Evolutionary conservation across 2,329 filamentous ascomycete genomes (phyloP).

Genomic region (Colletotrichum plurivorum): DNA sequence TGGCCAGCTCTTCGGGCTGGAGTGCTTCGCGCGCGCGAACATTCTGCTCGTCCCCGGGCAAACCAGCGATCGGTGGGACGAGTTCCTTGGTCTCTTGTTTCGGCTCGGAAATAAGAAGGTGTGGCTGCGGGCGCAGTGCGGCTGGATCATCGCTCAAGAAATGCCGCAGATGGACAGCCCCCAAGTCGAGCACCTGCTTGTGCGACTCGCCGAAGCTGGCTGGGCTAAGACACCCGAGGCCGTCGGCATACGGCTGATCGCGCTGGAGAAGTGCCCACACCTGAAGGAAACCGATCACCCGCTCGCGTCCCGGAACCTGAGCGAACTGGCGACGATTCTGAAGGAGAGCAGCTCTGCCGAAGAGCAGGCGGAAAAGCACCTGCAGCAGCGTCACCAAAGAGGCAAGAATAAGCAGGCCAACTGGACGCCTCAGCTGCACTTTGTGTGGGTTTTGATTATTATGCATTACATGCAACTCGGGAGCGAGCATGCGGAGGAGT

Average conservation of each 20-base stretch:
- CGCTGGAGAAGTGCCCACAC: slow-evolving; percentile 74
- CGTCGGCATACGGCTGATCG: slow-evolving; percentile 87
- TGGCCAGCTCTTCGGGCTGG: slow-evolving; percentile 88
- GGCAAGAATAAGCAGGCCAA: slow-evolving; percentile 73
- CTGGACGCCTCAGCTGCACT: slow-evolving; percentile 86
- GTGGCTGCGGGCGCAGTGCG: slow-evolving; percentile 91
- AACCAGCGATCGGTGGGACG: slow-evolving; percentile 71
- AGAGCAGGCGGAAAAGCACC: slow-evolving; percentile 59
- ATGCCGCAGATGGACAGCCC: slow-evolving; percentile 69
- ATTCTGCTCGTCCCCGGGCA: slow-evolving; percentile 69
- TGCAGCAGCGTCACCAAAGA: slow-evolving; percentile 48
- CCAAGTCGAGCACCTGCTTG: slow-evolving; percentile 67
- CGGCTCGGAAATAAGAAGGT: slow-evolving; percentile 84
- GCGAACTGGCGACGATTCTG: slow-evolving; percentile 80
- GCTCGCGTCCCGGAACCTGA: slow-evolving; percentile 76
- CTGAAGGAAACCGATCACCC: slow-evolving; percentile 69
- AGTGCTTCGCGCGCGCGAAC: slow-evolving; percentile 86
- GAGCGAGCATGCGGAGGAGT: slow-evolving; percentile 60
- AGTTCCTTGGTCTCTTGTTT: slow-evolving; percentile 80
- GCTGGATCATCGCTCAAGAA: slow-evolving; percentile 83
- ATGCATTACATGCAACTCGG: slow-evolving; percentile 60
- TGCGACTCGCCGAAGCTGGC: slow-evolving; percentile 75
- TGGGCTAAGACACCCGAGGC: slow-evolving; percentile 88
- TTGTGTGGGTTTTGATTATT: slow-evolving; percentile 90
- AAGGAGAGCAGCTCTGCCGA: slow-evolving; percentile 78